Evolutionary conservation across 179 eudicot genomes (phyloP).

Genomic region (Beta corolliflora): DNA sequence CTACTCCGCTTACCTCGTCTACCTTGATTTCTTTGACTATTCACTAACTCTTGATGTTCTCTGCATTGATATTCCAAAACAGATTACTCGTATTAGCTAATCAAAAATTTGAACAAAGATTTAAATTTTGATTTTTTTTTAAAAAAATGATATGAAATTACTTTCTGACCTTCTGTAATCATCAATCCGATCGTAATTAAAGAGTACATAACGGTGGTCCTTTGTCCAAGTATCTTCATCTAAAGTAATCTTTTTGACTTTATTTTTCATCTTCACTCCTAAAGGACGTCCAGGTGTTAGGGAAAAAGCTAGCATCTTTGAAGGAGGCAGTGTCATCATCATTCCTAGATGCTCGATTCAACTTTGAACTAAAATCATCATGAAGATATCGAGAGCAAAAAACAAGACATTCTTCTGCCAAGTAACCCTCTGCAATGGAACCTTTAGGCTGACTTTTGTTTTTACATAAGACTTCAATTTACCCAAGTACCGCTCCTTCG

Average conservation of each 20-base stretch:
- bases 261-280: not conserved
- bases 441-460: conserved; percentile 17
- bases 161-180: not conserved
- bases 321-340: not conserved
- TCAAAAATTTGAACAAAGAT: not conserved
- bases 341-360: not conserved
- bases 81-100: not conserved
- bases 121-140: not conserved
- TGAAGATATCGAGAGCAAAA: conserved; percentile 19
- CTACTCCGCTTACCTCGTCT: not conserved
- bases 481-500: conserved; percentile 7
- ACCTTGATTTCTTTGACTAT: not conserved
- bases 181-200: conserved; percentile 20
- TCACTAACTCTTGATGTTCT: conserved; percentile 3
- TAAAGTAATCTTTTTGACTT: not conserved
- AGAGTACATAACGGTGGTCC: conserved; percentile 13
- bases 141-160: not conserved
- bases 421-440: conserved; percentile 21
- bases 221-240: not conserved
- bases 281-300: not conserved
- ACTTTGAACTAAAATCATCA: conserved; percentile 15
- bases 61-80: not conserved
- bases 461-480: conserved; percentile 18
- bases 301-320: not conserved
- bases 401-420: conserved; percentile 13